Conservation (phyloP, 257 asterid genomes). For the Gynochthodes officinalis region DNA sequence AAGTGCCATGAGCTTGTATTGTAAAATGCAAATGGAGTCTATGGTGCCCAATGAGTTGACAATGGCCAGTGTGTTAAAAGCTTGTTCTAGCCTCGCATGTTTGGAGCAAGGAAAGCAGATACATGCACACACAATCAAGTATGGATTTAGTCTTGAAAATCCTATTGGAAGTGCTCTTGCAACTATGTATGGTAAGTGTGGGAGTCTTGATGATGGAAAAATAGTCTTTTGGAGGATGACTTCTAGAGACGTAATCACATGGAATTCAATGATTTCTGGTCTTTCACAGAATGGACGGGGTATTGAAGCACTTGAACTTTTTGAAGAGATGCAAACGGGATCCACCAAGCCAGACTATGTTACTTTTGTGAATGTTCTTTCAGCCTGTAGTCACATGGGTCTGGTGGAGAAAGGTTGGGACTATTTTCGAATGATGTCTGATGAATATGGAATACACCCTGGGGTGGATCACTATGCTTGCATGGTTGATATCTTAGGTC, state of each 20-base stretch:
- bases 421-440: constrained; percentile 53
- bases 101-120: constrained; percentile 87
- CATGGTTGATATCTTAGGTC: constrained; percentile 82
- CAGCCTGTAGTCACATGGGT: constrained; percentile 93
- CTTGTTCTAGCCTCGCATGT: constrained; percentile 74
- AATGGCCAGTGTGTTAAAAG: constrained; percentile 70
- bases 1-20: constrained; percentile 59
- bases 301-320: constrained; percentile 62
- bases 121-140: constrained; percentile 64
- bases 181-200: constrained; percentile 83
- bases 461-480: constrained; percentile 75
- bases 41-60: constrained; percentile 75
- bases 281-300: constrained; percentile 82
- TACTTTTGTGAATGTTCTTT: constrained; percentile 65
- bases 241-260: constrained; percentile 63
- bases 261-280: constrained; percentile 93
- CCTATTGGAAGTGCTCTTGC: constrained; percentile 89
- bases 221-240: constrained; percentile 67
- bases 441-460: constrained; percentile 48
- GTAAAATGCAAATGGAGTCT: constrained; percentile 59
- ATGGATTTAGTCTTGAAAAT: constrained; percentile 65
- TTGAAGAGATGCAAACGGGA: constrained; percentile 63
- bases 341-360: constrained; percentile 61
- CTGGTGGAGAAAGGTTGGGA: constrained; percentile 62
- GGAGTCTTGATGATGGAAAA: constrained; percentile 58